Percentiles rank a stretch among this genome's conserved stretches.
phyloP scores from a whole-genome alignment of 441 rosid species.

The Adansonia madagascariensis region DNA sequence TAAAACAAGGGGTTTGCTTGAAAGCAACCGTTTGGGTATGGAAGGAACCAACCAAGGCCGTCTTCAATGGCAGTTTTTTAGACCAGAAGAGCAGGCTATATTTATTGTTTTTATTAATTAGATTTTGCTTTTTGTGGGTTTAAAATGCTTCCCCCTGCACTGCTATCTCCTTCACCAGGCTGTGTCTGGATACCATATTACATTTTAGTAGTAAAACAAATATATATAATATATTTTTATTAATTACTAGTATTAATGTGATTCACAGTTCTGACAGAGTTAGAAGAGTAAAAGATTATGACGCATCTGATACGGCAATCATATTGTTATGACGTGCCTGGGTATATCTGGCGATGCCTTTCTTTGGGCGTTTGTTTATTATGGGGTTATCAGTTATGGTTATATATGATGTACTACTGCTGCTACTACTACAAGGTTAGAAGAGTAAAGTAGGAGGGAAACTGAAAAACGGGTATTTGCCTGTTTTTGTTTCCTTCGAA shows the following conservation, averaged over 20 bases:
- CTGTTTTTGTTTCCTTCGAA: no score
- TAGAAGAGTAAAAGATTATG: constrained; percentile 11
- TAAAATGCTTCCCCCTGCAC: no score
- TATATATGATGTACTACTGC: background rate
- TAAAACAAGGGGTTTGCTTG: constrained; percentile 52
- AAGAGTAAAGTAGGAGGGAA: background rate
- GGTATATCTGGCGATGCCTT: constrained; percentile 28
- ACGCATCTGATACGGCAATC: constrained; percentile 35
- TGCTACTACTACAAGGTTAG: background rate
- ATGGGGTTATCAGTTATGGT: background rate
- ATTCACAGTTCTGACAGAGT: constrained; percentile 1
- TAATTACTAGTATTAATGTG: background rate
- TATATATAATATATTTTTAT: no score
- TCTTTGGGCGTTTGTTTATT: background rate
- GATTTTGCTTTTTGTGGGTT: background rate
- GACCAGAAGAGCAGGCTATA: background rate
- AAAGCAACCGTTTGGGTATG: constrained; percentile 49
- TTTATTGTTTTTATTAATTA: background rate
- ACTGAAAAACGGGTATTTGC: no score
- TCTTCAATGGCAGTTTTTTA: no score
- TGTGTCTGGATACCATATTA: no score
- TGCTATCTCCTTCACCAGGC: no score
- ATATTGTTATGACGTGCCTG: constrained; percentile 39
- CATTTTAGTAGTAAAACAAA: no score
- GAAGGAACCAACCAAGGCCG: background rate